Evolutionary conservation across 345 rosid species (phyloP), one percentile per base, ranked within the genome.

Genomic region (Triadica sebifera): DNA sequence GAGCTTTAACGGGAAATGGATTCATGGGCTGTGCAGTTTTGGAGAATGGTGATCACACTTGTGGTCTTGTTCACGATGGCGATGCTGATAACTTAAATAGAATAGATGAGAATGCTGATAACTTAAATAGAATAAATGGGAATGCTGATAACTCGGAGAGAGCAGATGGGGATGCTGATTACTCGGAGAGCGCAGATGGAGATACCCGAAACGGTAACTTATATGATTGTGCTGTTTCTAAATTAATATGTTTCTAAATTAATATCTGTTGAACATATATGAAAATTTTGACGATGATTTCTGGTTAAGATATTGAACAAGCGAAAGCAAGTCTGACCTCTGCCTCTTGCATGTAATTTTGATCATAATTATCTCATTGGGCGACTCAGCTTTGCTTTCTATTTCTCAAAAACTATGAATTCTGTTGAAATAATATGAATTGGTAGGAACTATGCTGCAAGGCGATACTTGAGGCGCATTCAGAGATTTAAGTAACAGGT

Each of bases 191-290:
- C 66, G 49, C 56, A 39, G 72, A 79, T 3, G 83, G 69, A 15
- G 73, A 78, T 60, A n/a, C 73, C 64, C 79, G 24, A 61, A 57
- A 46, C 72, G 90, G 91, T 88, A 87, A 81, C n/a, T n/a, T n/a
- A n/a, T n/a, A n/a, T n/a, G n/a, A n/a, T n/a, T n/a, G n/a, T n/a
- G n/a, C n/a, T n/a, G n/a, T n/a, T n/a, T n/a, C n/a, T n/a, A n/a
- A n/a, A 34, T 58, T 61, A 65, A 80, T 63, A 5, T 45, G 69
- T 65, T 12, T 65, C n/a, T 65, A 5, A 5, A 46, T 65, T 43
- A 3, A 19, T 20, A 12, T 73, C 8, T 50, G 10, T 1, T 71
- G 38, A 20, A 3, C 6, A 24, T 8, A 9, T 3, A 16, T 5
- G 8, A 49, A 29, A 5, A 19, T 50, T 4, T 6, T 4, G 45